Conservation (phyloP, 176 grass and related monocot species). For the Pontederia paniculata region DNA sequence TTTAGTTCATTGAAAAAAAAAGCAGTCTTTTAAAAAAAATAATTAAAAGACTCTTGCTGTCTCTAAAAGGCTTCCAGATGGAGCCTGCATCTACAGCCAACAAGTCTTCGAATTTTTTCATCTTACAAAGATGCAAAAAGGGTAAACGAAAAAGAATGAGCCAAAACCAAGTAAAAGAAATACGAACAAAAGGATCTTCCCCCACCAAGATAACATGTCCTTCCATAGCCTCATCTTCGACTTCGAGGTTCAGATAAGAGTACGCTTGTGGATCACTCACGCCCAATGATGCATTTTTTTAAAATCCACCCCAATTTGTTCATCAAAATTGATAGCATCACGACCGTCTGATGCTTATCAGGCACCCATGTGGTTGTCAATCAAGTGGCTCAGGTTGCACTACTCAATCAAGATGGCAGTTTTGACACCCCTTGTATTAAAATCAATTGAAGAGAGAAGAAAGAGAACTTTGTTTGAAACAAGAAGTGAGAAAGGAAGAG, state of each 20-base stretch:
- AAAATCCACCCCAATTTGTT: background rate
- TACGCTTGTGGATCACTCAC: conserved; percentile 2
- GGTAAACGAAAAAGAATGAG: no score
- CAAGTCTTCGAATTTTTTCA: no score
- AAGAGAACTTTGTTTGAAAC: background rate
- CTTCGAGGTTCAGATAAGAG: conserved; percentile 9
- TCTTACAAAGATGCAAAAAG: no score
- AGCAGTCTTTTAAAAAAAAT: no score
- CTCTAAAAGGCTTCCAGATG: no score
- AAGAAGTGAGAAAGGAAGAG: background rate
- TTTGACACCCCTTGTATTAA: background rate
- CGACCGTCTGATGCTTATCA: background rate
- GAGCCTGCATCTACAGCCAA: no score
- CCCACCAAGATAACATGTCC: no score
- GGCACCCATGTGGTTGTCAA: background rate
- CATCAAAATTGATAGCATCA: background rate
- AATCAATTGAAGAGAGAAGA: background rate
- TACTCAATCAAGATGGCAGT: background rate
- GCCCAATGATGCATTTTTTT: background rate
- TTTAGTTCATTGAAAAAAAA: no score
- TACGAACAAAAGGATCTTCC: no score
- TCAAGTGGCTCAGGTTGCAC: background rate
- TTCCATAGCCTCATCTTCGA: no score
- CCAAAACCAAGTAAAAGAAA: no score
- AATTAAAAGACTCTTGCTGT: no score